A percentile compares a stretch with the other conserved stretches of the same genome.
Evolutionary conservation across 164 flowering plant species (phyloP).

Genomic region (Magnolia changhungtana): DNA sequence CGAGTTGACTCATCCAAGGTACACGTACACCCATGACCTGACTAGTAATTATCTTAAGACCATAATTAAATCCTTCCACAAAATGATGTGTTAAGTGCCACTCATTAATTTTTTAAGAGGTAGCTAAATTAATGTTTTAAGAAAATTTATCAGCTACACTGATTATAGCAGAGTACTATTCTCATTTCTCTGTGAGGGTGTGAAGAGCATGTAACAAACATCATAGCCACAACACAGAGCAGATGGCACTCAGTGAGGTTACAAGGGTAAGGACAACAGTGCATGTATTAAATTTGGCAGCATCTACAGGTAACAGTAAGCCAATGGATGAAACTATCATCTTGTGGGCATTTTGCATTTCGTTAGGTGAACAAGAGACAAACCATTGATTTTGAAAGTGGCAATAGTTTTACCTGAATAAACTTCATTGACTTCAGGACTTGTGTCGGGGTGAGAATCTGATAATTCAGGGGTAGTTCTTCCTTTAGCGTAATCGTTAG

Average conservation of each 20-base stretch:
- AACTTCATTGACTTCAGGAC: conserved; percentile 24
- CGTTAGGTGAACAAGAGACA: not conserved
- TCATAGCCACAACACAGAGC: not conserved
- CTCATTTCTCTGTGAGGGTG: too few relatives aligned
- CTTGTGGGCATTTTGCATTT: not conserved
- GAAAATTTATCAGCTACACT: too few relatives aligned
- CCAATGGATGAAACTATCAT: not conserved
- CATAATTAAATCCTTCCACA: too few relatives aligned
- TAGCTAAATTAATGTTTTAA: too few relatives aligned
- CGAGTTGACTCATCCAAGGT: not conserved
- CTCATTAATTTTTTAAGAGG: not conserved
- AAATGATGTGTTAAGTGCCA: not conserved
- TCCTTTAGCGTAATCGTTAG: conserved; percentile 23
- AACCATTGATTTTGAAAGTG: not conserved
- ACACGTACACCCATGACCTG: not conserved
- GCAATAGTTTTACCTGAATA: conserved; percentile 30
- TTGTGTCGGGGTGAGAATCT: conserved; percentile 21
- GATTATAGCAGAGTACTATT: not conserved
- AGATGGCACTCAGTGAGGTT: not conserved
- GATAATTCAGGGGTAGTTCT: conserved; percentile 29
- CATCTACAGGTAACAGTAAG: not conserved
- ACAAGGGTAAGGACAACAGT: not conserved
- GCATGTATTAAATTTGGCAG: not conserved
- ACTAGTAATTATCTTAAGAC: too few relatives aligned
- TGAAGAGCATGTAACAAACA: not conserved